A percentile compares a stretch with the other conserved stretches of the same genome.
These are phyloP conservation scores for Irpex sp. DNA, from an alignment of 1,284 basidiomycete genomes.

Conservation along the genomic window DNA sequence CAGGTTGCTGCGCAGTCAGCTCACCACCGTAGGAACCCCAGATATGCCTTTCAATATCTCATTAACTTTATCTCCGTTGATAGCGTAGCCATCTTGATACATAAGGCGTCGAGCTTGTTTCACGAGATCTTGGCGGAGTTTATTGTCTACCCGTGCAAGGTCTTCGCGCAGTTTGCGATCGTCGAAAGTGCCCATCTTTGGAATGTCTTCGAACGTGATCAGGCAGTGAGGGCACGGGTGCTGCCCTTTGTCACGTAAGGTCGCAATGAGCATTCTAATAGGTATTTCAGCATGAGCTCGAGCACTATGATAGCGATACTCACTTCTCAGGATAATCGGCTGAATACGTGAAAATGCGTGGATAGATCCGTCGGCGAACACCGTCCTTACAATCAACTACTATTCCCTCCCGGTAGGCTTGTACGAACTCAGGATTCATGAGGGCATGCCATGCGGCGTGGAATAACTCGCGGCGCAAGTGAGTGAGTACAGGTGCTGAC, in stretches of 20 bases:
- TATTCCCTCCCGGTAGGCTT: conserved; percentile 24
- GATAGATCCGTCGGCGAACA: conserved; percentile 14
- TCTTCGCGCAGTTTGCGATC: not conserved
- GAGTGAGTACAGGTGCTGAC: not conserved
- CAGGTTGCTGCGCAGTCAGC: too few relatives aligned
- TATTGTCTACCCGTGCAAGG: not conserved
- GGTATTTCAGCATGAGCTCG: not conserved
- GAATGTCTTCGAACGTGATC: not conserved
- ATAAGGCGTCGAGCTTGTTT: not conserved
- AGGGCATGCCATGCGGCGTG: not conserved
- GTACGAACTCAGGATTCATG: conserved; percentile 17
- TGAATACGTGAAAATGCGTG: conserved; percentile 18
- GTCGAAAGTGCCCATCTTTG: not conserved
- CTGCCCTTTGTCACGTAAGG: not conserved
- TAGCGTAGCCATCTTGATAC: not conserved
- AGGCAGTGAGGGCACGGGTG: not conserved
- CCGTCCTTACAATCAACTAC: conserved; percentile 21
- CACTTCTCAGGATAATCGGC: conserved; percentile 32
- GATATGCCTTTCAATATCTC: not conserved
- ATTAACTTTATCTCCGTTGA: not conserved
- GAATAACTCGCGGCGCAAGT: not conserved
- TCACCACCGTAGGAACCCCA: not conserved
- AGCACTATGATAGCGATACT: too few relatives aligned
- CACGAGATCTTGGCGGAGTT: not conserved
- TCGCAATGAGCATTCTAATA: not conserved